A percentile compares a stretch with the other conserved stretches of the same genome.
phyloP scores from a whole-genome alignment of 257 asterid species.

The Solanum tacnaense region DNA sequence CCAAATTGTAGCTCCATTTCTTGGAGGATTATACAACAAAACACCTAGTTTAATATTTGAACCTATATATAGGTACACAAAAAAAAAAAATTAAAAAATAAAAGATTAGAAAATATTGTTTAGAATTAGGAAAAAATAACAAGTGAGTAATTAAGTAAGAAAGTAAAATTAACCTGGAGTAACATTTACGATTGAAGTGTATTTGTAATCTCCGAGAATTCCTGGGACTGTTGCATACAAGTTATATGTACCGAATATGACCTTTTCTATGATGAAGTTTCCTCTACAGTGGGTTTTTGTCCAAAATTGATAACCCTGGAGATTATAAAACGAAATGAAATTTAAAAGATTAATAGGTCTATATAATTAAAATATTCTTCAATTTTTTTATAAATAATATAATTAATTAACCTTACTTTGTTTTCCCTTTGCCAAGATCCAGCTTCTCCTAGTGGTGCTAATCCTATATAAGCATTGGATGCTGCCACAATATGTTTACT shows the following conservation, averaged over 20 bases:
- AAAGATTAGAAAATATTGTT: not conserved
- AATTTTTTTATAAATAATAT: too few species aligned
- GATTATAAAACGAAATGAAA: too few species aligned
- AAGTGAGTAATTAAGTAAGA: not conserved
- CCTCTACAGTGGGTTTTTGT: too few species aligned
- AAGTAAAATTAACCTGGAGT: too few species aligned
- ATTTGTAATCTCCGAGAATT: too few species aligned
- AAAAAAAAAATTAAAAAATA: too few species aligned
- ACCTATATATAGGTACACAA: constrained; percentile 1
- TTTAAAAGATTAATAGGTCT: not conserved
- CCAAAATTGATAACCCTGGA: too few species aligned
- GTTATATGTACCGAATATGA: too few species aligned
- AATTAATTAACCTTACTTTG: constrained; percentile 24
- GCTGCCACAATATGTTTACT: constrained; percentile 25
- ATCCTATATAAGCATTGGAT: constrained; percentile 37
- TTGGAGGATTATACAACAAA: constrained; percentile 42
- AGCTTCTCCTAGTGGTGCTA: constrained; percentile 41
- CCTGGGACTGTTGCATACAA: too few species aligned
- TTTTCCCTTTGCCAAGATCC: constrained; percentile 71
- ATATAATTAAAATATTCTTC: not conserved
- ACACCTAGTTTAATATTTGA: constrained; percentile 2
- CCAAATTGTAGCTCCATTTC: constrained; percentile 58
- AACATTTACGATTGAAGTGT: too few species aligned
- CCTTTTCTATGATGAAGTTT: too few species aligned
- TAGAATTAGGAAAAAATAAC: not conserved